Conservation (phyloP, 805 yeast genomes). For the Diddensiella caesifluorescens region DNA sequence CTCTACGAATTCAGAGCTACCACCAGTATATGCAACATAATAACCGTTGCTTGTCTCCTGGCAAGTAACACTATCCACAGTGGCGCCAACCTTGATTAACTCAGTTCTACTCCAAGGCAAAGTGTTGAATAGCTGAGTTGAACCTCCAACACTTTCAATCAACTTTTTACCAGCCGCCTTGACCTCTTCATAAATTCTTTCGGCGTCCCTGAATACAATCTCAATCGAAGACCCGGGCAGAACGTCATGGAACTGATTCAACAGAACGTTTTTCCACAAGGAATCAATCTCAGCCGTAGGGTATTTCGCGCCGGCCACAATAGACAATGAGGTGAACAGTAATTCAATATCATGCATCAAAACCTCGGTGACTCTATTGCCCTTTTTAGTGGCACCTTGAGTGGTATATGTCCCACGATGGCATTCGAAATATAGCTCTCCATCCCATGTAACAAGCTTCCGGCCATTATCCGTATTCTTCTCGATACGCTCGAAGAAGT, state of each 20-base stretch:
- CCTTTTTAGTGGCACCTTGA: conserved; percentile 75
- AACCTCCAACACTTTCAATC: conserved; percentile 42
- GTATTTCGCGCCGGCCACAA: conserved; percentile 51
- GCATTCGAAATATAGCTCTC: conserved; percentile 87
- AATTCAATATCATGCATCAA: conserved; percentile 80
- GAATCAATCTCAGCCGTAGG: conserved; percentile 63
- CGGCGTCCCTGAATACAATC: conserved; percentile 85
- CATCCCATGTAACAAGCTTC: conserved; percentile 76
- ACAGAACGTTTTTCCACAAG: conserved; percentile 81
- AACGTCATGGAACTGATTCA: conserved; percentile 96
- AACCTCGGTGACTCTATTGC: conserved; percentile 68
- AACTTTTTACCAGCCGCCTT: conserved; percentile 53
- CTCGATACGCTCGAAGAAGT: conserved; percentile 63
- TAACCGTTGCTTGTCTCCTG: not conserved
- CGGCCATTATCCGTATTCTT: conserved; percentile 56
- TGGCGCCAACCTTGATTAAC: conserved; percentile 37
- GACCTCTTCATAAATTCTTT: conserved; percentile 63
- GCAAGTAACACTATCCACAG: not conserved
- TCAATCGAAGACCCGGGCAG: conserved; percentile 95
- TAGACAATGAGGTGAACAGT: conserved; percentile 69
- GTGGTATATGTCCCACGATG: conserved; percentile 96
- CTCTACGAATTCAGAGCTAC: not conserved
- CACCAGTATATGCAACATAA: not conserved
- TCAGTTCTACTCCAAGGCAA: conserved; percentile 59
- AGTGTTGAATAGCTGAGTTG: conserved; percentile 48